Evolutionary conservation across 768 basidiomycete genomes (phyloP).

Genomic region (Panaeolus cyanescens): DNA sequence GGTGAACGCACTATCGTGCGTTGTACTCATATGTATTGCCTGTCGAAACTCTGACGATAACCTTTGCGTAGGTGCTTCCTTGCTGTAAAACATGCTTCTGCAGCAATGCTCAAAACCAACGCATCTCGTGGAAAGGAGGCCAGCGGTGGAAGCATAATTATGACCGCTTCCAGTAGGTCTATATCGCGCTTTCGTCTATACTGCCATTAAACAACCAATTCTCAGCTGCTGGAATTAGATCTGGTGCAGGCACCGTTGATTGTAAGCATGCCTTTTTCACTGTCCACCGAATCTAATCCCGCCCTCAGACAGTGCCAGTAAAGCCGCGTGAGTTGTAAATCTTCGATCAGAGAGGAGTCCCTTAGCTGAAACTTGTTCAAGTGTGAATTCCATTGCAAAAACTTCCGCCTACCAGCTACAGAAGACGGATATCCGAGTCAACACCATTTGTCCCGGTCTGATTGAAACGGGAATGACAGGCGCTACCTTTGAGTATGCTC

Average conservation of each 20-base stretch:
- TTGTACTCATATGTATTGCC: slow-evolving; percentile 1
- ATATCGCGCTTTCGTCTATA: neutral
- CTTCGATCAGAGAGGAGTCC: neutral
- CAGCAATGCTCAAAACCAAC: slow-evolving; percentile 75
- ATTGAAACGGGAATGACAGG: slow-evolving; percentile 94
- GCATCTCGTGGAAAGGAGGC: slow-evolving; percentile 66
- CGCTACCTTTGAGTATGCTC: slow-evolving; percentile 75
- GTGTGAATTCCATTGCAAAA: slow-evolving; percentile 87
- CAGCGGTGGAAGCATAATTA: slow-evolving; percentile 80
- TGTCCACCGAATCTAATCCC: neutral
- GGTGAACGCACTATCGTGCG: slow-evolving; percentile 67
- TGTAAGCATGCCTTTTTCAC: slow-evolving; percentile 59
- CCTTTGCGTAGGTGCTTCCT: slow-evolving; percentile 70
- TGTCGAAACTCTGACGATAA: neutral
- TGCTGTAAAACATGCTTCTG: slow-evolving; percentile 84
- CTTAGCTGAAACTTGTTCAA: slow-evolving; percentile 25
- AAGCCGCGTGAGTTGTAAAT: slow-evolving; percentile 73
- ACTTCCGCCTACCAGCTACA: slow-evolving; percentile 80
- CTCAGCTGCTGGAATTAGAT: slow-evolving; percentile 80
- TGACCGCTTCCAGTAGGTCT: slow-evolving; percentile 78
- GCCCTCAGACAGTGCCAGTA: slow-evolving; percentile 80
- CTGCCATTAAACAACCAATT: slow-evolving; percentile 4
- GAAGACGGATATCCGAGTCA: slow-evolving; percentile 84
- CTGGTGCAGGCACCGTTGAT: slow-evolving; percentile 80
- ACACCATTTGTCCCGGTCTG: slow-evolving; percentile 87